Conservation (phyloP, 441 rosid species). For the Pelargonium fulgidum region DNA sequence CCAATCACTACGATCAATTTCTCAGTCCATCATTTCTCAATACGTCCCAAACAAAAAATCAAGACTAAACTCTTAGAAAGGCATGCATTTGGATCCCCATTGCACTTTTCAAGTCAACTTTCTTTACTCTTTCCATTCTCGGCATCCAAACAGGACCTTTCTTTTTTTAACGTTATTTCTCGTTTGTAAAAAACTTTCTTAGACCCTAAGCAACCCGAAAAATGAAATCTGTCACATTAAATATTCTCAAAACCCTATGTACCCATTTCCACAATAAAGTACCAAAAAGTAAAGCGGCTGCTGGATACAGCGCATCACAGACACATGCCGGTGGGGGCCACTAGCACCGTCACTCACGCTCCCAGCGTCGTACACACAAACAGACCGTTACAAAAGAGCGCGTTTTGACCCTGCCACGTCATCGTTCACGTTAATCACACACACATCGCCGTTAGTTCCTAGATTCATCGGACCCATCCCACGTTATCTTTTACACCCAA, state of each 20-base stretch:
- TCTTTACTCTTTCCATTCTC: too few relatives aligned
- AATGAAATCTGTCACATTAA: background rate
- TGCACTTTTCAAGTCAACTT: too few relatives aligned
- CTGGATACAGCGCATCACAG: constrained; percentile 2
- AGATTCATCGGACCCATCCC: constrained; percentile 18
- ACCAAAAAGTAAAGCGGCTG: background rate
- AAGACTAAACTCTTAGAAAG: too few relatives aligned
- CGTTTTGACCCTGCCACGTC: constrained; percentile 40
- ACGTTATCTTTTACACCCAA: background rate
- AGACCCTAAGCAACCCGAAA: background rate
- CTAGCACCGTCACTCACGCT: background rate
- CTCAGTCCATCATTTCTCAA: too few relatives aligned
- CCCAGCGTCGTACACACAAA: constrained; percentile 1
- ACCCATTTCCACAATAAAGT: background rate
- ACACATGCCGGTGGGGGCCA: background rate
- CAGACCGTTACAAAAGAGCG: constrained; percentile 41
- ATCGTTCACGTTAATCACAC: constrained; percentile 22
- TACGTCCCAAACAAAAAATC: too few relatives aligned
- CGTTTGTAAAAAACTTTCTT: background rate
- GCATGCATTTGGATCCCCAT: too few relatives aligned
- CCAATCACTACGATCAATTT: too few relatives aligned
- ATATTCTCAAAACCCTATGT: background rate
- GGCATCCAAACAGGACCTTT: too few relatives aligned
- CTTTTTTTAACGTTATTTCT: too few relatives aligned
- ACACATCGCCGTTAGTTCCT: constrained; percentile 30